Conservation (phyloP, 176 grass and related monocot species). For the Pharus latifolius region DNA sequence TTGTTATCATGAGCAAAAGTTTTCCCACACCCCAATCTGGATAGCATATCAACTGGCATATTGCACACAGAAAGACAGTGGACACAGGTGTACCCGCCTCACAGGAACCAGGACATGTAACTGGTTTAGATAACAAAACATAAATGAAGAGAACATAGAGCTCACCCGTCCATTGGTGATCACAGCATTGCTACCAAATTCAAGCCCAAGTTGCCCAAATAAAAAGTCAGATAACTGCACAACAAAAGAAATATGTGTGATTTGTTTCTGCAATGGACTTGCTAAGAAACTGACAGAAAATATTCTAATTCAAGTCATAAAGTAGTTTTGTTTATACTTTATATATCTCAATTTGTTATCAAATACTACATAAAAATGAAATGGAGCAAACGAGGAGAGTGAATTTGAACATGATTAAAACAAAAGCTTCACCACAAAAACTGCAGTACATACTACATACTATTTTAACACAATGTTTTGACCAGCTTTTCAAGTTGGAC, state of each 20-base stretch:
- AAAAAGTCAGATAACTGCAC: constrained; percentile 68
- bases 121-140: constrained; percentile 1
- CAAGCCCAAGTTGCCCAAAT: constrained; percentile 57
- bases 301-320: neutral
- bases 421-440: no score
- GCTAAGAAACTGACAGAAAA: neutral
- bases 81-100: neutral
- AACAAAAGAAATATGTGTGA: constrained; percentile 13
- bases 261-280: constrained; percentile 5
- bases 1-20: neutral
- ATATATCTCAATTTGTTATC: no score
- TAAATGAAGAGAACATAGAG: neutral
- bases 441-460: no score
- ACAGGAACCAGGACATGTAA: neutral
- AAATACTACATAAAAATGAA: no score
- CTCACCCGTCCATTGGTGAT: constrained; percentile 98
- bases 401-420: no score
- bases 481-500: no score
- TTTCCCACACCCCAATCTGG: neutral
- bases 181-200: constrained; percentile 81
- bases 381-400: neutral
- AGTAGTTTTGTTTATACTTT: no score
- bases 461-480: no score
- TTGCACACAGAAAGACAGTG: neutral
- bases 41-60: neutral